Evolutionary conservation across 768 basidiomycete species (phyloP), one percentile per base, ranked within the genome.

Genomic region (Cantharellus anzutake): DNA sequence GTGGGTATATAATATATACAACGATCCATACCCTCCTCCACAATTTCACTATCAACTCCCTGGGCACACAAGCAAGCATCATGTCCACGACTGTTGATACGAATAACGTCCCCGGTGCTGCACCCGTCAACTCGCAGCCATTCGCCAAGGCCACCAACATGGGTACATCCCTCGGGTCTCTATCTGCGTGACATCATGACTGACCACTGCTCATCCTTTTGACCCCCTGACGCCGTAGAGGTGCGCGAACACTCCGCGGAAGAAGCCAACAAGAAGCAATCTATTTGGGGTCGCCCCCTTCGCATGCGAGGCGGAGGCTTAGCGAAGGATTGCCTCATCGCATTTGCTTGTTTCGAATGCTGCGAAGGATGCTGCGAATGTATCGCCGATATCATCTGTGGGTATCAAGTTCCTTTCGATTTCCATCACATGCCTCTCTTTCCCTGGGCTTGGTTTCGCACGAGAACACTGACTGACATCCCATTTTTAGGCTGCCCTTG

Each of bases 281-380:
- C 38, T 41, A 4, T 60, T 35, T 60, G 38, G 60, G 59, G 60
- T 16, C 20, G 20, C 20, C 42, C 52, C 14, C 44, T 61, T 14
- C 57, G 60, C 34, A 29, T 61, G 42, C 3, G 60, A 40, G 60
- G 60, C 20, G 60, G 60, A 11, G 60, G 60, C 39, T 0, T 1
- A 55, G 52, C 52, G 1, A 55, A 55, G 52, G 52, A 55, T 37
- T 55, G 52, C 35, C 35, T 55, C 14, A 55, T 55, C 11, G 52
- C 44, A 42, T 61, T 61, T 50, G 34, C 59, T 35, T 61, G 60
- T 55, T 61, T 39, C 44, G 60, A 61, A 52, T 58, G 57, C 60
- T 61, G 59, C 42, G 60, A 61, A 41, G 60, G 60, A 2, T 61
- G 60, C 57, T 61, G 60, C 50, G 60, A 61, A 4, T 61, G 60